Conservation (phyloP, 2,329 filamentous ascomycete genomes). For the Macroventuria anomochaeta region DNA sequence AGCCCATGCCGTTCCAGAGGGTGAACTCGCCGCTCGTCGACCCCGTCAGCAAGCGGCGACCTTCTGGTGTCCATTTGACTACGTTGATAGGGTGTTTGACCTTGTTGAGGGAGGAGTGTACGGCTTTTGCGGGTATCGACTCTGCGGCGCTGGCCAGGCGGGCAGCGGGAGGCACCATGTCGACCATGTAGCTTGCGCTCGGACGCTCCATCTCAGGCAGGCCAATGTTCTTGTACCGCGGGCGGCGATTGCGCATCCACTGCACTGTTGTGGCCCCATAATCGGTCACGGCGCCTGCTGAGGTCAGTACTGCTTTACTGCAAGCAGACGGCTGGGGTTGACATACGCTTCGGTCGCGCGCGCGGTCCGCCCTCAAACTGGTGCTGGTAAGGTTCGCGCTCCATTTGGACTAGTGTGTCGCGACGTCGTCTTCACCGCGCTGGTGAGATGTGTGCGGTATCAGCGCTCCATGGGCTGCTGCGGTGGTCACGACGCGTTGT, state of each 20-base stretch:
- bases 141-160: slow-evolving; percentile 77
- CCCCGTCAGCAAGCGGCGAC: slow-evolving; percentile 86
- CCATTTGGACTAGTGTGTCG: slow-evolving; percentile 33
- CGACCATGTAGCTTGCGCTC: slow-evolving; percentile 86
- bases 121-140: slow-evolving; percentile 89
- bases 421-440: not conserved
- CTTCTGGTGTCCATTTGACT: slow-evolving; percentile 96
- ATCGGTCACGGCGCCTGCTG: slow-evolving; percentile 83
- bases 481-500: slow-evolving; percentile 1
- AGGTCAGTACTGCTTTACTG: not conserved
- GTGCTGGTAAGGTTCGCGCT: slow-evolving; percentile 46
- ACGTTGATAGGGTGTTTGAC: slow-evolving; percentile 97
- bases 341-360: slow-evolving; percentile 45
- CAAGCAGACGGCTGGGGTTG: not conserved
- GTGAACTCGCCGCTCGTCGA: slow-evolving; percentile 98
- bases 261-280: slow-evolving; percentile 89
- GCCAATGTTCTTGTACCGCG: slow-evolving; percentile 74
- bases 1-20: slow-evolving; percentile 97
- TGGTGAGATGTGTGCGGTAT: not conserved
- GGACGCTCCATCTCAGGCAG: slow-evolving; percentile 81
- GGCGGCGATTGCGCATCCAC: slow-evolving; percentile 85
- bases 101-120: slow-evolving; percentile 98
- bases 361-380: slow-evolving; percentile 44
- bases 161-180: slow-evolving; percentile 87
- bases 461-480: slow-evolving; percentile 7